Base-by-base conservation (phyloP, 2,329 filamentous ascomycete genomes). In the Amphichorda felina region DNA sequence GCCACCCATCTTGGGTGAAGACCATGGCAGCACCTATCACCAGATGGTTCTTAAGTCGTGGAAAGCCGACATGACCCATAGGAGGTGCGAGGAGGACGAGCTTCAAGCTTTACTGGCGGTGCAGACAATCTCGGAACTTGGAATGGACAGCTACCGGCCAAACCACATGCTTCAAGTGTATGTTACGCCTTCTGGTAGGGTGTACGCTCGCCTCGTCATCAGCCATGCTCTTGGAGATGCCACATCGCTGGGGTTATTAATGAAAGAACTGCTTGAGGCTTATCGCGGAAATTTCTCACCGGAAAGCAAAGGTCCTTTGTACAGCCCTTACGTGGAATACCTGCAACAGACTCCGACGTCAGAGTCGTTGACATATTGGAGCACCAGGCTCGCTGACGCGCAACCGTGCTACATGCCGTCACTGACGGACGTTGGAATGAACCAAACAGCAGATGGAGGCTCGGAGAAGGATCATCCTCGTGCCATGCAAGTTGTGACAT, bases 171-270 rank as follows among this genome's bases (percentile, higher is more conserved):
- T n/a, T n/a, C n/a, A n/a, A n/a, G n/a, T n/a, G n/a, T n/a, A n/a
- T n/a, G n/a, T n/a, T n/a, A n/a, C n/a, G n/a, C n/a, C n/a, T n/a
- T n/a, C n/a, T n/a, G n/a, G n/a, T n/a, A n/a, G n/a, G 5, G 7
- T 5, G 6, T n/a, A 45, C 43, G 18, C 37, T n/a, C n/a, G n/a
- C n/a, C n/a, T 61, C 8, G 56, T 59, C 15, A 50, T 61, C 42
- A 58, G 50, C 34, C 57, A 59, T 33, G 47, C 50, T 3, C 36
- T 59, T 9, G 49, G 50, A 2, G 56, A 60, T n/a, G 56, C 54
- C 3, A 43, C 49, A 19, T 57, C 56, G 0, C 45, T 50, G 17
- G 30, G 38, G 7, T 34, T 52, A 16, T 35, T 59, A 7, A 41
- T 60, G 1, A 38, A 41, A 2, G 54, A 59, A 25, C 41, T 59